Percentiles rank a stretch among this genome's conserved stretches.
Evolutionary conservation across 1,139 yeast genomes (phyloP).

Genomic region (Yamadazyma siamensis): DNA sequence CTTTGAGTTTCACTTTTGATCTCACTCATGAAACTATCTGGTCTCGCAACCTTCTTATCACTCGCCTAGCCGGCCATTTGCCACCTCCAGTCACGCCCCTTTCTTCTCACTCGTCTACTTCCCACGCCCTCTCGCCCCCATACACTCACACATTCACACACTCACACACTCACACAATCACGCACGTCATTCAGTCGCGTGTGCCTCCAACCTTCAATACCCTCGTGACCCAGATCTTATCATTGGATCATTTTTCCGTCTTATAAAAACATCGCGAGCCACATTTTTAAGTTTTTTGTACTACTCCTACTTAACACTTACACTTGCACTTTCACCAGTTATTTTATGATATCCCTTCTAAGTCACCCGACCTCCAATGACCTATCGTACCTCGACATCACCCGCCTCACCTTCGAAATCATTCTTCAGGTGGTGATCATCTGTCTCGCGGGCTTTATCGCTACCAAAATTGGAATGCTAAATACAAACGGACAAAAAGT

Average conservation of each 20-base stretch:
- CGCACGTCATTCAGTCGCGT: too few species aligned
- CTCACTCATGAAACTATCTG: too few species aligned
- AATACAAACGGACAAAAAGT: constrained; percentile 62
- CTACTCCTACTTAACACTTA: neutral
- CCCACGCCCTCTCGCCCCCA: neutral
- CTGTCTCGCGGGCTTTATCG: constrained; percentile 68
- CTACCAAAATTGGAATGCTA: constrained; percentile 60
- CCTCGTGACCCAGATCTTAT: too few species aligned
- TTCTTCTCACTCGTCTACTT: neutral
- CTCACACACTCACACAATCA: too few species aligned
- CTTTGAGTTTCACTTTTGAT: too few species aligned
- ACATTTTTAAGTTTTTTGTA: neutral
- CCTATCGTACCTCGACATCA: constrained; percentile 52
- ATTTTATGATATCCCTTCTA: constrained; percentile 1
- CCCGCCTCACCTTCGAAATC: constrained; percentile 72
- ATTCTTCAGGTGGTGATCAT: constrained; percentile 74
- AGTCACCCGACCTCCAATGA: constrained; percentile 4
- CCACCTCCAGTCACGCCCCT: neutral
- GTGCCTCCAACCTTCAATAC: too few species aligned
- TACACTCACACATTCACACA: neutral
- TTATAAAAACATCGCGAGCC: too few species aligned
- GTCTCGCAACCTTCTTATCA: too few species aligned
- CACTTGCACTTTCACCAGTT: constrained; percentile 2
- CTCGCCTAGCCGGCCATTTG: too few species aligned
- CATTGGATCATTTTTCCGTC: too few species aligned